Evolutionary conservation across 305 asterid species (phyloP).

Genomic region (Ilex paraguariensis): DNA sequence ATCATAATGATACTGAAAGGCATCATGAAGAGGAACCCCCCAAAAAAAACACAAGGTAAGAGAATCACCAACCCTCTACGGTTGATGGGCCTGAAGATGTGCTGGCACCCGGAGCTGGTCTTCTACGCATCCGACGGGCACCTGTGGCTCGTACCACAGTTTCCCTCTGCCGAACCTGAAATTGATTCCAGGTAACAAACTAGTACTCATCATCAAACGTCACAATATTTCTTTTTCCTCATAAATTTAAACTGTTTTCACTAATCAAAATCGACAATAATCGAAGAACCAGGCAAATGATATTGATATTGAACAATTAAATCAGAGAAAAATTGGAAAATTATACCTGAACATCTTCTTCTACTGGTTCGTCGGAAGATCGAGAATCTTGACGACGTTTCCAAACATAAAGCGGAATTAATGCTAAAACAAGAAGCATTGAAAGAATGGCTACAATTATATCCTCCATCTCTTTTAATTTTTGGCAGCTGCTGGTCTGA

Average conservation of each 20-base stretch:
- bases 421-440: conserved; percentile 56
- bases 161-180: conserved; percentile 52
- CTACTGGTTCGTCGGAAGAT: conserved; percentile 45
- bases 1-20: no score
- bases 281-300: no score
- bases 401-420: conserved; percentile 92
- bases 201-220: neutral
- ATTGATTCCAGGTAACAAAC: neutral
- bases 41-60: neutral
- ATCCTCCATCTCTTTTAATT: conserved; percentile 54
- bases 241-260: neutral
- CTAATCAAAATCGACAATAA: neutral
- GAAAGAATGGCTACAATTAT: conserved; percentile 53
- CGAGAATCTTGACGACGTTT: conserved; percentile 64
- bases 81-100: conserved; percentile 66
- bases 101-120: conserved; percentile 77
- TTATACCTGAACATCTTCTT: conserved; percentile 72
- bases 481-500: neutral
- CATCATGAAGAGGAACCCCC: no score
- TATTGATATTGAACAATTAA: neutral
- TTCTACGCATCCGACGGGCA: conserved; percentile 85
- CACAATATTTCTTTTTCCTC: neutral
- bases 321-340: neutral
- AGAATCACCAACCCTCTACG: conserved; percentile 47
- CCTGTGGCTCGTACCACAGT: conserved; percentile 61